Percentiles rank a stretch among this genome's conserved stretches.
Conservation (phyloP, 805 yeast genomes). For the Teunomyces lycoperdinae region DNA sequence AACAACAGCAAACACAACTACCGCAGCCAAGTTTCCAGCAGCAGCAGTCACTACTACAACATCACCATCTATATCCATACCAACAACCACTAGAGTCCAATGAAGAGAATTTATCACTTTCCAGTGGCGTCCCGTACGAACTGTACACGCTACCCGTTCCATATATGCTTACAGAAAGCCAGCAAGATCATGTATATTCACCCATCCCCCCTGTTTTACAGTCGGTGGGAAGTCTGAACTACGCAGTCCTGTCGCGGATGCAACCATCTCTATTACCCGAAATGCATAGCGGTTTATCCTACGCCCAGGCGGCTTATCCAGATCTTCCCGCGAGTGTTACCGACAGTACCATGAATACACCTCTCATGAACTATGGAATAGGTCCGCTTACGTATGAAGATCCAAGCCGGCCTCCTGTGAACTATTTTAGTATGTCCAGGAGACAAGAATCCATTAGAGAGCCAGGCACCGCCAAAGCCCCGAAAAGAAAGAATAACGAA, state of each 20-base stretch:
- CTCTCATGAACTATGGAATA: background rate
- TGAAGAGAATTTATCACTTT: background rate
- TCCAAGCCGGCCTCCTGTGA: background rate
- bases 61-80: background rate
- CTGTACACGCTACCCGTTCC: background rate
- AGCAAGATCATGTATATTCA: background rate
- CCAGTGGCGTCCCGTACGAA: background rate
- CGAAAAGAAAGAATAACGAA: slow-evolving; percentile 12
- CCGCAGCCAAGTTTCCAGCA: background rate
- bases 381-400: background rate
- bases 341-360: background rate
- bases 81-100: background rate
- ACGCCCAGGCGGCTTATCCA: background rate
- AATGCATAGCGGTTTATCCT: background rate
- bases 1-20: background rate
- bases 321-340: background rate
- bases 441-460: background rate
- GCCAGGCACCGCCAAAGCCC: background rate
- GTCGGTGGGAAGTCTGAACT: background rate
- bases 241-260: background rate
- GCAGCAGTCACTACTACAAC: background rate
- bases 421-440: background rate
- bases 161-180: background rate
- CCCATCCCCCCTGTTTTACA: background rate
- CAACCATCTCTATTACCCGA: background rate